Base-by-base conservation (phyloP, 2,329 filamentous ascomycete species). In the Teratosphaeria nubilosa region DNA sequence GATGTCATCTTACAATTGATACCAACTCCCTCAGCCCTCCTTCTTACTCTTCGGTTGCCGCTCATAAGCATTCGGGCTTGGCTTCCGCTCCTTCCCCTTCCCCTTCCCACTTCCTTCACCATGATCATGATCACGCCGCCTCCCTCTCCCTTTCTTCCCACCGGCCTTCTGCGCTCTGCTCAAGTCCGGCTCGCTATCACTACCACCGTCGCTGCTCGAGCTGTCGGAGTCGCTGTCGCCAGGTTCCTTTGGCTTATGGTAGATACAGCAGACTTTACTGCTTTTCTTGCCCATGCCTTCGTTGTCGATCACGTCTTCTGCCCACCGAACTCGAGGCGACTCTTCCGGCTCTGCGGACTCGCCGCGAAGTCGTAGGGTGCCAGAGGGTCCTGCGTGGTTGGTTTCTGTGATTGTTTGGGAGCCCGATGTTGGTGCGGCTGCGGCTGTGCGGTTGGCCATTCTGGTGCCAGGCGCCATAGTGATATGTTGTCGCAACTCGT, bases 251-350 rank as follows among this genome's bases (percentile, higher is more conserved):
- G 90, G 86, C 60, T 88, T 88, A 76, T 96, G 92, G 76, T 96
- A 99, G 73, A 99, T 99, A 74, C 94, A 99, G 81, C 94, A 99
- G n/a, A 97, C 94, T 83, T 99, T 99, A 20, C 90, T 95, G 63
- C 85, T 92, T 77, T 97, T 99, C 74, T 89, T 88, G 7, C 91
- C 91, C 73, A 97, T 81, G 3, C 90, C 90, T 74, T 99, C 94
- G 69, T 99, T 99, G 75, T 99, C 91, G 2, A 99, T 80, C 6
- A 96, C 91, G 68, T 90, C 87, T 69, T 94, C 89, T 6, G 90
- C 90, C 94, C 94, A 99, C 73, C 88, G 86, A 58, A 99, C 94
- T 54, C 84, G 84, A 56, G 86, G 80, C 20, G 77, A 48, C 56
- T 76, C 70, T 16, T 69, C 65, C 0, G 73, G 69, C 57, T 73